Conservation (phyloP, 306 rosid species). For the Begonia fuchsioides region DNA sequence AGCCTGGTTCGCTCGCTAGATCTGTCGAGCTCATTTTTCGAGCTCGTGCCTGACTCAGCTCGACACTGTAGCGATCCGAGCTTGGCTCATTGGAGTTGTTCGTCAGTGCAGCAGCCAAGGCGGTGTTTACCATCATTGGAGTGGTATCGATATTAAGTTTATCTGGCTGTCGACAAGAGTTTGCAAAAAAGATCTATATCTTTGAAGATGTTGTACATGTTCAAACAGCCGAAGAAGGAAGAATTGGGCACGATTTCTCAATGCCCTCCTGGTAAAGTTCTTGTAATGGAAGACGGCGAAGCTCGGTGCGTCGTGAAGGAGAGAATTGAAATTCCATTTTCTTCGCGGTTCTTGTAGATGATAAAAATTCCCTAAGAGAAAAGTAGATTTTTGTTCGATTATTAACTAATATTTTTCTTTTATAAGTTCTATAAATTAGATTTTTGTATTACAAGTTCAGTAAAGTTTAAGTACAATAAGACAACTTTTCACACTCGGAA, state of each 20-base stretch:
- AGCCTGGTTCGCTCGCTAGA: too few relatives aligned
- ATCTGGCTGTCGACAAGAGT: conserved; percentile 52
- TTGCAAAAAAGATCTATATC: conserved; percentile 19
- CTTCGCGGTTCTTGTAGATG: conserved; percentile 66
- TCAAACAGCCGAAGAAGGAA: conserved; percentile 20
- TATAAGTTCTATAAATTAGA: too few relatives aligned
- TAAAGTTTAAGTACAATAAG: conserved; percentile 1
- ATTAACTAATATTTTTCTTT: too few relatives aligned
- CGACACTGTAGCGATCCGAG: too few relatives aligned
- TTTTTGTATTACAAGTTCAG: too few relatives aligned
- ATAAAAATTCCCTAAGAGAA: too few relatives aligned
- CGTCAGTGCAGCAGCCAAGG: conserved; percentile 49
- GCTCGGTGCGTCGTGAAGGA: conserved; percentile 85
- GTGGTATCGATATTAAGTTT: conserved; percentile 51
- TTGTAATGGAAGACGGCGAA: conserved; percentile 65
- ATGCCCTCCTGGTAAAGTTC: conserved; percentile 72
- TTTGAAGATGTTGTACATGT: conserved; percentile 18
- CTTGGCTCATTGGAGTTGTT: conserved; percentile 28
- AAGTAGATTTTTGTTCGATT: too few relatives aligned
- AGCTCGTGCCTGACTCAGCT: too few relatives aligned
- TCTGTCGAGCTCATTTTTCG: too few relatives aligned
- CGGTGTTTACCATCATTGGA: conserved; percentile 54
- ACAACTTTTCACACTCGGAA: too few relatives aligned
- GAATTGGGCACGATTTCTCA: conserved; percentile 17
- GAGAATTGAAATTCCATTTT: conserved; percentile 94